Evolutionary conservation across 306 rosid genomes (phyloP).

Genomic region (Prunus dulcis): DNA sequence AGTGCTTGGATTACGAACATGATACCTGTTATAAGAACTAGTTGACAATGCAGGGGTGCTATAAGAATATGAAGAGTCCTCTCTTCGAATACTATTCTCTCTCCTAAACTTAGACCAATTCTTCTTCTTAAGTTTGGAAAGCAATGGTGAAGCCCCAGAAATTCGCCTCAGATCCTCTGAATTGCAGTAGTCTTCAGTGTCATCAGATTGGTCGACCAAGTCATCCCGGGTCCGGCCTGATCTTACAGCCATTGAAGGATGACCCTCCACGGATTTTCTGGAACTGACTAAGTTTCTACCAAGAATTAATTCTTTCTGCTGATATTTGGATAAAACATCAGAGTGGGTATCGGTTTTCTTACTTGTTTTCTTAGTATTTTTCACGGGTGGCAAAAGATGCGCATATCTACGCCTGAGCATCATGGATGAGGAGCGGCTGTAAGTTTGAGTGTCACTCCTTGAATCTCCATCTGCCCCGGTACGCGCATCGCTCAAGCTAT

Average conservation of each 20-base stretch:
- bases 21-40: slow-evolving; percentile 66
- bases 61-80: slow-evolving; percentile 80
- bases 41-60: slow-evolving; percentile 97
- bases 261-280: slow-evolving; percentile 41
- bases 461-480: slow-evolving; percentile 43
- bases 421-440: slow-evolving; percentile 42
- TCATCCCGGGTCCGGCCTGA: slow-evolving; percentile 36
- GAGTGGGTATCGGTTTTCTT: slow-evolving; percentile 46
- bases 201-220: slow-evolving; percentile 68
- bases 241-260: slow-evolving; percentile 32
- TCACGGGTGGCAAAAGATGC: slow-evolving; percentile 31
- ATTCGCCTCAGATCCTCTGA: slow-evolving; percentile 57
- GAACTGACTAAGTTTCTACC: slow-evolving; percentile 41
- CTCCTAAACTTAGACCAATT: slow-evolving; percentile 55
- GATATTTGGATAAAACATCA: slow-evolving; percentile 44
- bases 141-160: slow-evolving; percentile 68
- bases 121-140: slow-evolving; percentile 55
- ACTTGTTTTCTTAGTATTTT: slow-evolving; percentile 41
- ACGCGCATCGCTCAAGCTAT: slow-evolving; percentile 65
- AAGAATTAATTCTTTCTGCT: slow-evolving; percentile 35
- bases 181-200: slow-evolving; percentile 59
- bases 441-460: slow-evolving; percentile 53
- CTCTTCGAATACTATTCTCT: slow-evolving; percentile 41
- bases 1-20: slow-evolving; percentile 63
- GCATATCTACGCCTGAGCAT: slow-evolving; percentile 45